A percentile compares a stretch with the other conserved stretches of the same genome.
Evolutionary conservation across 2,329 filamentous ascomycete genomes (phyloP).

Genomic region (Hypocrella siamensis): DNA sequence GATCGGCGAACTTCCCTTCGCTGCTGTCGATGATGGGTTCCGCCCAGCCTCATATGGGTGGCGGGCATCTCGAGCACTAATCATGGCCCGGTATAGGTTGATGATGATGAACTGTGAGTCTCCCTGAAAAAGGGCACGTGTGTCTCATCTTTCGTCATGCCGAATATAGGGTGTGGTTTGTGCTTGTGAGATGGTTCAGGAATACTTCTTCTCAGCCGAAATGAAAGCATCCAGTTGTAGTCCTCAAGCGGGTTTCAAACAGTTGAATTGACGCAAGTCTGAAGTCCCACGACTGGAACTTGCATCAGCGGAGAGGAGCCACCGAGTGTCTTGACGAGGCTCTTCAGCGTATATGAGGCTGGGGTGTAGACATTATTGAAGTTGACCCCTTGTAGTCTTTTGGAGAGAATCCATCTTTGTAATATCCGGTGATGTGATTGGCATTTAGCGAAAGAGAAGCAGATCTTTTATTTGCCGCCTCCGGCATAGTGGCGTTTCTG

Average conservation of each 20-base stretch:
- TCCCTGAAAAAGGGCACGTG: constrained; percentile 12
- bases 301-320: constrained; percentile 24
- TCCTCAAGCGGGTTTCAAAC: constrained; percentile 16
- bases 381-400: constrained; percentile 21
- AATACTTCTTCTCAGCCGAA: constrained; percentile 15
- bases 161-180: constrained; percentile 19
- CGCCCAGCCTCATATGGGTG: constrained; percentile 14
- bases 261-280: constrained; percentile 15
- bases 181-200: constrained; percentile 18
- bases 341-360: constrained; percentile 27
- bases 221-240: constrained; percentile 17
- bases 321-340: constrained; percentile 23
- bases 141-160: constrained; percentile 12
- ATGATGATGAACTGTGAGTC: constrained; percentile 19
- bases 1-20: constrained; percentile 16
- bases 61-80: constrained; percentile 16
- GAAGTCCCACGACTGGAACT: constrained; percentile 22
- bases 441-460: constrained; percentile 15
- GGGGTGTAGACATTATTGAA: constrained; percentile 24
- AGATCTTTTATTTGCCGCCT: constrained; percentile 12
- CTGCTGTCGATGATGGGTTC: constrained; percentile 15
- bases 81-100: constrained; percentile 17
- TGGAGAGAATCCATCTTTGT: constrained; percentile 17
- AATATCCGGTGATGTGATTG: constrained; percentile 19
- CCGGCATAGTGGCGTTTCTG: constrained; percentile 15